Conservation (phyloP, 352 stramenopile genomes). For the Globisporangium barbulae region DNA sequence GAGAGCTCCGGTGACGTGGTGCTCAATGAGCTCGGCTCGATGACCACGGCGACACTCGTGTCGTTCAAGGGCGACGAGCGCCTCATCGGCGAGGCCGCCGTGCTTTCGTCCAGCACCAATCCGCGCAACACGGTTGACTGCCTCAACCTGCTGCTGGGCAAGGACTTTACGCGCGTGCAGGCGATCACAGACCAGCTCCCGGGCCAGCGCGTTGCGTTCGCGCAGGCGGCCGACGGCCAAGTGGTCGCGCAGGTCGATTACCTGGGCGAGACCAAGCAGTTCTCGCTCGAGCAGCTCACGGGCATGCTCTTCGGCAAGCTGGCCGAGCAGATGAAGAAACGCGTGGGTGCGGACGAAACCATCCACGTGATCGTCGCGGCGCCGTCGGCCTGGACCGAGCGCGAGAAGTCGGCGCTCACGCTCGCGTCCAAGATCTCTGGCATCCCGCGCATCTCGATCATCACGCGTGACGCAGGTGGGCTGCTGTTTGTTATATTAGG, state of each 20-base stretch:
- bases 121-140: slow-evolving; percentile 76
- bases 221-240: slow-evolving; percentile 16
- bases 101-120: slow-evolving; percentile 83
- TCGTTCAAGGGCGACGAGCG: slow-evolving; percentile 87
- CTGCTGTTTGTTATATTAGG: neutral
- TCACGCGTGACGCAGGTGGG: slow-evolving; percentile 38
- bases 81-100: slow-evolving; percentile 80
- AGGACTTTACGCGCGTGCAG: slow-evolving; percentile 43
- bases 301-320: slow-evolving; percentile 83
- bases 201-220: slow-evolving; percentile 48
- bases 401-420: slow-evolving; percentile 45
- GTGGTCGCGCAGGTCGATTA: slow-evolving; percentile 73
- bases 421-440: slow-evolving; percentile 60
- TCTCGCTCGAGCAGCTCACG: slow-evolving; percentile 70
- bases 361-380: slow-evolving; percentile 69
- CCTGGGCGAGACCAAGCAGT: slow-evolving; percentile 31
- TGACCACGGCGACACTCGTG: slow-evolving; percentile 84
- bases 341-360: slow-evolving; percentile 29
- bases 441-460: slow-evolving; percentile 44
- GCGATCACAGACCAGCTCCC: slow-evolving; percentile 36
- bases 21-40: slow-evolving; percentile 86
- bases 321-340: slow-evolving; percentile 57
- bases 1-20: slow-evolving; percentile 73
- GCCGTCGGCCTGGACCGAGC: slow-evolving; percentile 52
- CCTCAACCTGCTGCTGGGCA: slow-evolving; percentile 65